Evolutionary conservation across 257 asterid species (phyloP).

Genomic region (Vinca minor): DNA sequence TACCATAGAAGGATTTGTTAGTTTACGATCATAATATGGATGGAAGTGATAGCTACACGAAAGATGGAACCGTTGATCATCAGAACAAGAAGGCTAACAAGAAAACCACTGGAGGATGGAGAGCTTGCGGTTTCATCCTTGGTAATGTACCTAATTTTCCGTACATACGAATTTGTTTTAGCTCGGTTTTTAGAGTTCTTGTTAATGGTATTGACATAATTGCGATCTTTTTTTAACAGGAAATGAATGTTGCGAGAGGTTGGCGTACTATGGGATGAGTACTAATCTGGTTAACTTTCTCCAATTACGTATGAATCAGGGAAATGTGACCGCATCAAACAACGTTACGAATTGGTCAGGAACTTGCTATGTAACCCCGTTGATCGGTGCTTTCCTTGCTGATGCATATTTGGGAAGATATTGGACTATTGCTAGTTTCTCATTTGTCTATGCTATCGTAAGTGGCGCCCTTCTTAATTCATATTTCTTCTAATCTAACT

Average conservation of each 20-base stretch:
- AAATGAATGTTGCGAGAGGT: constrained; percentile 69
- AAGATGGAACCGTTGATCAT: constrained; percentile 54
- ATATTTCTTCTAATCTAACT: neutral
- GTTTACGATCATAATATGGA: constrained; percentile 14
- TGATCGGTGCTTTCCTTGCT: constrained; percentile 70
- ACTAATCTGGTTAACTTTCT: constrained; percentile 74
- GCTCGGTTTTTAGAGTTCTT: neutral
- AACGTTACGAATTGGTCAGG: constrained; percentile 71
- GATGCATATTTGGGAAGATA: constrained; percentile 72
- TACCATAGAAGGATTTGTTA: neutral
- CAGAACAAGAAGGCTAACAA: constrained; percentile 51
- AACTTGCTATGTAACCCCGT: constrained; percentile 68
- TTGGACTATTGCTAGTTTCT: constrained; percentile 62
- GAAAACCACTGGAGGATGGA: constrained; percentile 66
- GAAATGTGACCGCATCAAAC: constrained; percentile 41
- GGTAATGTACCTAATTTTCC: constrained; percentile 23
- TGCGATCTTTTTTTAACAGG: constrained; percentile 24
- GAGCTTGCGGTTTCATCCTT: constrained; percentile 68
- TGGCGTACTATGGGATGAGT: constrained; percentile 87
- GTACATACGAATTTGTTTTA: neutral
- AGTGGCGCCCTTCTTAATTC: constrained; percentile 9
- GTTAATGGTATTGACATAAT: neutral
- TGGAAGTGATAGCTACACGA: constrained; percentile 36
- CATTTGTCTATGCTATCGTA: constrained; percentile 50
- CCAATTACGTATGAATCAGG: constrained; percentile 33